These are phyloP conservation scores for Aspergillus transmontanensis DNA, from an alignment of 2,329 filamentous ascomycete genomes.

Conservation along the genomic window DNA sequence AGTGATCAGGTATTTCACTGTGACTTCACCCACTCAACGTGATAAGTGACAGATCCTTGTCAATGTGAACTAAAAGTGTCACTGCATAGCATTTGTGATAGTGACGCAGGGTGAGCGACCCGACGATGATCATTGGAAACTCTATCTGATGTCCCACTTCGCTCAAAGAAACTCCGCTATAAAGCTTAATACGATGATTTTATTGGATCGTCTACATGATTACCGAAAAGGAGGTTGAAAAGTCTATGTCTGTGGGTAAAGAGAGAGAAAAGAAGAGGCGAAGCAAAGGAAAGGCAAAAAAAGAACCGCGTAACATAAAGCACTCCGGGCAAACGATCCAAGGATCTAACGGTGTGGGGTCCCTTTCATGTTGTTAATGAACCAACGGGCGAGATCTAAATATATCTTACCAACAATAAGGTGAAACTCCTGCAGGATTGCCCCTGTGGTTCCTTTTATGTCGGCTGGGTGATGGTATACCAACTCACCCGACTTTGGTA, in stretches of 20 bases:
- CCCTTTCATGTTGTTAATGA: not conserved
- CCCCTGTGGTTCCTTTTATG: not conserved
- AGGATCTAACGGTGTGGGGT: not conserved
- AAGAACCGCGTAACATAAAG: not conserved
- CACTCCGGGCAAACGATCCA: not conserved
- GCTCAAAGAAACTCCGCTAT: not conserved
- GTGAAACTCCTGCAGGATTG: not conserved
- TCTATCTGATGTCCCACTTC: not conserved
- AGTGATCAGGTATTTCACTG: not conserved
- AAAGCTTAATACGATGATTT: not conserved
- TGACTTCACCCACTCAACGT: not conserved
- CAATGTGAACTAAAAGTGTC: not conserved
- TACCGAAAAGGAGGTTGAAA: not conserved
- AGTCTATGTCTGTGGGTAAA: not conserved
- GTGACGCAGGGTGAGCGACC: not conserved
- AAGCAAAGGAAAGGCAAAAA: not conserved
- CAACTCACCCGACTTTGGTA: not conserved
- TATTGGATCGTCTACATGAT: not conserved
- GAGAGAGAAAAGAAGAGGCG: not conserved
- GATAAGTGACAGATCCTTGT: not conserved
- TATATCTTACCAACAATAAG: not conserved
- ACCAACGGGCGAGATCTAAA: not conserved
- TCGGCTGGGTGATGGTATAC: not conserved
- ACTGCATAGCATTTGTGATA: conserved; percentile 2
- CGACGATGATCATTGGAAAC: not conserved